Evolutionary conservation across 768 basidiomycete genomes (phyloP).

Genomic region (Asterophora parasitica): DNA sequence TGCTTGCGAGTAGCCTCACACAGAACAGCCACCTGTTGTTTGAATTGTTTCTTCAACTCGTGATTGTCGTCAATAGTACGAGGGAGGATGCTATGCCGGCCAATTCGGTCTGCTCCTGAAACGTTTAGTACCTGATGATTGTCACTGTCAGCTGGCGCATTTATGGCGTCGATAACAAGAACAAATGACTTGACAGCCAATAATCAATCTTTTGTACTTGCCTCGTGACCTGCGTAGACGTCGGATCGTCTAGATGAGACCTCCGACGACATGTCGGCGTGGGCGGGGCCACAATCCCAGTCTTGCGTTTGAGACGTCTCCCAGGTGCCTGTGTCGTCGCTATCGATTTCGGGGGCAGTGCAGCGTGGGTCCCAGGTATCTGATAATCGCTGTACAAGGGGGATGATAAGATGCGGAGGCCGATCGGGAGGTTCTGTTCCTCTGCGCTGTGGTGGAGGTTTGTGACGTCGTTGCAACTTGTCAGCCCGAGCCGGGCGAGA

Average conservation of each 20-base stretch:
- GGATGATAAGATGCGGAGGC: neutral
- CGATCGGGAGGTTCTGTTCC: neutral
- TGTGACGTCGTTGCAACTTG: neutral
- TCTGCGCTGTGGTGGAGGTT: constrained; percentile 6
- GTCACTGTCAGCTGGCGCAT: neutral
- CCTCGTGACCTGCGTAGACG: constrained; percentile 1
- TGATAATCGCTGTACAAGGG: constrained; percentile 1
- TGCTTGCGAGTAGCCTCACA: constrained; percentile 11
- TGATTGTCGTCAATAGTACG: neutral
- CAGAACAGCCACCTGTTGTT: constrained; percentile 13
- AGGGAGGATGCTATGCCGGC: constrained; percentile 6
- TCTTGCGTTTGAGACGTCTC: neutral
- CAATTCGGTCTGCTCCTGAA: constrained; percentile 9
- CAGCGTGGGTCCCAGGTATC: neutral
- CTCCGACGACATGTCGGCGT: too few species aligned
- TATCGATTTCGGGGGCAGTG: neutral
- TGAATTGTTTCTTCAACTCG: constrained; percentile 1
- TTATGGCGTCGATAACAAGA: constrained; percentile 6
- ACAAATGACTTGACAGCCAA: neutral
- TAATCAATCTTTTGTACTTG: neutral
- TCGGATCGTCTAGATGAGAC: constrained; percentile 6
- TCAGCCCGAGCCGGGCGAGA: neutral
- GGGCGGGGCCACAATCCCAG: neutral
- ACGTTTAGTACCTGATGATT: constrained; percentile 7
- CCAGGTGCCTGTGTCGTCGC: constrained; percentile 4